phyloP scores from a whole-genome alignment of 352 stramenopile species.

The Lagenidium sp. region DNA sequence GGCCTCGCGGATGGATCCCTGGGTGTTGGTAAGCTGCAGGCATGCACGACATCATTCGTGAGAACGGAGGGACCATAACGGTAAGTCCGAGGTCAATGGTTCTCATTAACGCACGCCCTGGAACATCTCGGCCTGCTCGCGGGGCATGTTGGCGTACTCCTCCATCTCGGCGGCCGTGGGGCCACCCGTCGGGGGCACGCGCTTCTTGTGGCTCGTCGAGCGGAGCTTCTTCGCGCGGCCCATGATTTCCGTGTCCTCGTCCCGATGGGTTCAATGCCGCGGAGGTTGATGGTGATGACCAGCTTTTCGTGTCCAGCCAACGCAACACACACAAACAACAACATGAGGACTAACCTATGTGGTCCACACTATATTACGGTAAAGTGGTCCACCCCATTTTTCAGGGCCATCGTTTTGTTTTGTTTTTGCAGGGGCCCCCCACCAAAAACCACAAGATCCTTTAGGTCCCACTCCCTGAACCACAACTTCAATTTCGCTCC shows the following conservation, averaged over 20 bases:
- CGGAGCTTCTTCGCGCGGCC: conserved; percentile 84
- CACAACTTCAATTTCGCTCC: conserved; percentile 15
- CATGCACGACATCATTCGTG: not conserved
- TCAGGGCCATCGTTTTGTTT: too few relatives aligned
- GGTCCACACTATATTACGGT: conserved; percentile 1
- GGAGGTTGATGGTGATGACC: too few relatives aligned
- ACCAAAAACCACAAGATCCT: not conserved
- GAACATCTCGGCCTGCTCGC: conserved; percentile 61
- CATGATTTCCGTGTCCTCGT: conserved; percentile 37
- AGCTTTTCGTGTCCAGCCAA: too few relatives aligned
- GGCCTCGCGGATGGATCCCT: conserved; percentile 76
- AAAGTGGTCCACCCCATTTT: too few relatives aligned
- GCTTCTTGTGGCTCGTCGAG: conserved; percentile 81
- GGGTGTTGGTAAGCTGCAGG: conserved; percentile 47
- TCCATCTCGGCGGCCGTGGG: conserved; percentile 51
- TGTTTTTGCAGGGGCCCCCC: not conserved
- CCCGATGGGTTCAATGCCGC: too few relatives aligned
- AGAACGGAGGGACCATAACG: not conserved
- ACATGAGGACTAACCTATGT: too few relatives aligned
- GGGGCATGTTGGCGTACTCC: conserved; percentile 29
- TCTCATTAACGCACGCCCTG: conserved; percentile 46
- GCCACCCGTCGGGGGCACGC: conserved; percentile 44
- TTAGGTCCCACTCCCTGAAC: too few relatives aligned
- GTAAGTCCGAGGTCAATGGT: too few relatives aligned
- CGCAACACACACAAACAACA: too few relatives aligned